A percentile compares a stretch with the other conserved stretches of the same genome.
Conservation (phyloP, 2,329 filamentous ascomycete genomes). For the Didymella segeticola region DNA sequence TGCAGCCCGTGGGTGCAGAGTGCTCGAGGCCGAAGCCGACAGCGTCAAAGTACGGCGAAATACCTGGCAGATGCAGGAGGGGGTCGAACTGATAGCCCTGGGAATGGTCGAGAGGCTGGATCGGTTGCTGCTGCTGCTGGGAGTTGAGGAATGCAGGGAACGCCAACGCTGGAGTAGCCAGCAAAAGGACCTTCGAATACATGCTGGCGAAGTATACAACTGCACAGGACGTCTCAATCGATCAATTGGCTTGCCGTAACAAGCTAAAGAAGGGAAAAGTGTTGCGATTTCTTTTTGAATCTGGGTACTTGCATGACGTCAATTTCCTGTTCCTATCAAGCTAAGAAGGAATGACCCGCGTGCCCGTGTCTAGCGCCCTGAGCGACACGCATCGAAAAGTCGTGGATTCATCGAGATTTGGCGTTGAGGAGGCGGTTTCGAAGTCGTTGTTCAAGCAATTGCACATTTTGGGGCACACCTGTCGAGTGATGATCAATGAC, state of each 20-base stretch:
- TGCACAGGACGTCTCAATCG: background rate
- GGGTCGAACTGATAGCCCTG: slow-evolving; percentile 55
- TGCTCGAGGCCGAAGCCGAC: slow-evolving; percentile 55
- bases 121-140: slow-evolving; percentile 23
- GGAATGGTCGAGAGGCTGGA: slow-evolving; percentile 35
- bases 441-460: background rate
- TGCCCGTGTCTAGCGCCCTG: background rate
- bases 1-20: slow-evolving; percentile 56
- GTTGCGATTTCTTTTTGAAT: slow-evolving; percentile 6
- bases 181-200: slow-evolving; percentile 24
- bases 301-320: slow-evolving; percentile 7
- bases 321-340: slow-evolving; percentile 12
- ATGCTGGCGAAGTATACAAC: background rate
- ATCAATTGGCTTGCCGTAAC: slow-evolving; percentile 9
- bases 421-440: background rate
- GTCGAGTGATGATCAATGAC: background rate
- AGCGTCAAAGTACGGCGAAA: slow-evolving; percentile 59
- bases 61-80: slow-evolving; percentile 57
- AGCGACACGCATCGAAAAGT: background rate
- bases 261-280: background rate
- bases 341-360: slow-evolving; percentile 7
- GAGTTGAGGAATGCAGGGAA: slow-evolving; percentile 22
- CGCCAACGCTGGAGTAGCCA: slow-evolving; percentile 31
- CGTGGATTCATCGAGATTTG: background rate
- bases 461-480: background rate